Base-by-base conservation (phyloP, 768 basidiomycete species). In the Aureoboletus auriporus region DNA sequence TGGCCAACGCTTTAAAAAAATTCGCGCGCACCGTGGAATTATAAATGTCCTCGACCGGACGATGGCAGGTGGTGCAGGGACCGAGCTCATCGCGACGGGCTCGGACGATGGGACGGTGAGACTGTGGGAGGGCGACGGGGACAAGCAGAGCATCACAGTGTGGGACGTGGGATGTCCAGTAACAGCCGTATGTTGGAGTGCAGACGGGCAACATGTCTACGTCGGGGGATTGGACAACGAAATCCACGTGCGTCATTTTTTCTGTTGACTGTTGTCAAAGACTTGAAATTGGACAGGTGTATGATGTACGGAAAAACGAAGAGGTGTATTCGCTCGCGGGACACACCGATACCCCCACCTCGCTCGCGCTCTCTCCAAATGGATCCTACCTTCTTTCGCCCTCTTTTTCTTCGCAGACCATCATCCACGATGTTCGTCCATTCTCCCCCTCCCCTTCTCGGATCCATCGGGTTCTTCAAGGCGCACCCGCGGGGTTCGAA, bases 191-290 rank as follows among this genome's bases (percentile, higher is more conserved):
- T 86, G 85, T 57, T 98, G 89, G 93, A 87, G 88, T 64, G 82
- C 82, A 16, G 96, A 99, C 62, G 96, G 92, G 2, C 78, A 87
- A 50, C 86, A 81, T 50, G 77, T 96, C 30, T 99, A 91, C 56
- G 80, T 91, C n/a, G 94, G 86, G 5, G 93, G 89, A 12, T 68
- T 98, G 59, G 95, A 99, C 69, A 99, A 99, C 57, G 92, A 93
- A 66, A 86, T 99, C 52, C 93, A 97, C 64, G 93, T 95, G 60
- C 55, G 87, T 76, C 11, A 34, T 23, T 42, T 14, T 39, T 8
- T 20, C 5, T 2, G 17, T 31, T 28, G 11, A 2, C 10, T 7
- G 6, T 16, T 11, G 7, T 31, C 30, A 10, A 10, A 16, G 3
- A 16, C 11, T 17, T 39, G 44, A 2, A 44, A 44, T 9, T 10